phyloP scores from a whole-genome alignment of 257 asterid genomes.

The Solanum bulbocastanum region DNA sequence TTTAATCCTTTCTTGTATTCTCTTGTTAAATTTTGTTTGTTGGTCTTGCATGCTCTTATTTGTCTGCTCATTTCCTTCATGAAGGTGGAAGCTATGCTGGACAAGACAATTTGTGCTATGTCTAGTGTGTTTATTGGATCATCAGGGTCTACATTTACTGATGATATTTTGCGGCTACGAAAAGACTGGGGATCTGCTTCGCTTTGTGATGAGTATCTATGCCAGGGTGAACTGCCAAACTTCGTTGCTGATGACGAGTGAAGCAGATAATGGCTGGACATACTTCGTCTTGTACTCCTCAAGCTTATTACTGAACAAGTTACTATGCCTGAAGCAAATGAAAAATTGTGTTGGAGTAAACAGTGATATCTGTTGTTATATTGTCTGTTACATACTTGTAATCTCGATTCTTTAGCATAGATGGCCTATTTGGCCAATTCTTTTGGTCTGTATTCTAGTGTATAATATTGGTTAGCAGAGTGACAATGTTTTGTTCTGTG shows the following conservation, averaged over 20 bases:
- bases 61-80: background rate
- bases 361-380: background rate
- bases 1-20: background rate
- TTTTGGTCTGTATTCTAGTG: background rate
- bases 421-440: background rate
- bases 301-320: background rate
- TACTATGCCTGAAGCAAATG: background rate
- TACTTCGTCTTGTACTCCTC: background rate
- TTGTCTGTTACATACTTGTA: background rate
- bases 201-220: slow-evolving; percentile 74
- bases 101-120: slow-evolving; percentile 93
- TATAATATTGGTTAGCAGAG: background rate
- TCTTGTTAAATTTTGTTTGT: background rate
- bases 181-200: slow-evolving; percentile 93
- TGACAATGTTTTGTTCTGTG: background rate
- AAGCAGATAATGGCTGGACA: background rate
- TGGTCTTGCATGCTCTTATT: background rate
- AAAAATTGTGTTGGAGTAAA: background rate
- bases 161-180: slow-evolving; percentile 81
- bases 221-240: slow-evolving; percentile 75
- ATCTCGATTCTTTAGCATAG: background rate
- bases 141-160: slow-evolving; percentile 94
- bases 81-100: slow-evolving; percentile 98
- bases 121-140: slow-evolving; percentile 84
- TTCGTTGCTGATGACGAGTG: slow-evolving; percentile 71